A percentile compares a stretch with the other conserved stretches of the same genome.
Conservation (phyloP, 805 yeast species). For the Danielia oregonensis region DNA sequence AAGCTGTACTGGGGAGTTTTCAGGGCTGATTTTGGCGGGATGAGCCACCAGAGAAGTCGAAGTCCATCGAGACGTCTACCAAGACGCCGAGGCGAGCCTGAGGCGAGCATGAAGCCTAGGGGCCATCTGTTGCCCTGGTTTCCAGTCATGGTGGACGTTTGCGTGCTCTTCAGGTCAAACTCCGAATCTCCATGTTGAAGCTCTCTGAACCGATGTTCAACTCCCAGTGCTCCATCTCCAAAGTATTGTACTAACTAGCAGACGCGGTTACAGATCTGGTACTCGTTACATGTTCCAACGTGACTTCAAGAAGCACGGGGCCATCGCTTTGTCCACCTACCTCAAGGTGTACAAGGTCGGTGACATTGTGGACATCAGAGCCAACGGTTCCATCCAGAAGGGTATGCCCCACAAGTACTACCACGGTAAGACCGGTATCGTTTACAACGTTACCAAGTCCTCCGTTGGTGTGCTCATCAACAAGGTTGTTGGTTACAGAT, state of each 20-base stretch:
- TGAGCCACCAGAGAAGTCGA: too few relatives aligned
- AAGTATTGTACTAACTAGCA: slow-evolving; percentile 24
- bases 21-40: too few relatives aligned
- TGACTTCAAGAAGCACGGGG: slow-evolving; percentile 98
- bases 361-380: slow-evolving; percentile 99
- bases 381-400: slow-evolving; percentile 98
- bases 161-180: too few relatives aligned
- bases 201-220: too few relatives aligned
- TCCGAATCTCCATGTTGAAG: too few relatives aligned
- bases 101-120: too few relatives aligned
- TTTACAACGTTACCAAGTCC: slow-evolving; percentile 97
- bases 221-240: slow-evolving; percentile 1
- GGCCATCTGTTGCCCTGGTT: too few relatives aligned
- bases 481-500: slow-evolving; percentile 99
- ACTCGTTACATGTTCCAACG: slow-evolving; percentile 99
- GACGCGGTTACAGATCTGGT: slow-evolving; percentile 99
- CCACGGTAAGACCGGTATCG: slow-evolving; percentile 99
- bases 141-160: too few relatives aligned
- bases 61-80: too few relatives aligned
- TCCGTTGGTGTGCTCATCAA: slow-evolving; percentile 97
- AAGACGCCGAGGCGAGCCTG: too few relatives aligned
- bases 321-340: slow-evolving; percentile 92
- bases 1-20: too few relatives aligned
- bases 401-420: slow-evolving; percentile 99
- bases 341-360: slow-evolving; percentile 98